Evolutionary conservation across 1,284 basidiomycete species (phyloP).

Genomic region (Marasmius sp.): DNA sequence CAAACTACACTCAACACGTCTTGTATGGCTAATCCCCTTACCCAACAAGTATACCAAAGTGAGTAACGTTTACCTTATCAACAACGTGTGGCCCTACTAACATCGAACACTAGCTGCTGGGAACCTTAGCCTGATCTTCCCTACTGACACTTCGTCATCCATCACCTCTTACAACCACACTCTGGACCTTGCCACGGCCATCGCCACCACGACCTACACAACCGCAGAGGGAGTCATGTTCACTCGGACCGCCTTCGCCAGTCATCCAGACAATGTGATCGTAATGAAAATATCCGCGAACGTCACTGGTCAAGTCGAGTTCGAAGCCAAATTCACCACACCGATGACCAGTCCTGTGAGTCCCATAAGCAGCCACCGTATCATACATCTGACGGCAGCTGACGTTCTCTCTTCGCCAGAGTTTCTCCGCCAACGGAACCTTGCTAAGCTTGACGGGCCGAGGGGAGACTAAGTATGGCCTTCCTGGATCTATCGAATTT

Average conservation of each 20-base stretch:
- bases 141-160: background rate
- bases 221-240: conserved; percentile 10
- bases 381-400: background rate
- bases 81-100: background rate
- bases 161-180: conserved; percentile 12
- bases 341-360: conserved; percentile 13
- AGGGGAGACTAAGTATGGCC: conserved; percentile 2
- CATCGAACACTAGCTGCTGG: conserved; percentile 10
- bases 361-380: background rate
- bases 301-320: background rate
- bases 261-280: conserved; percentile 14
- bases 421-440: conserved; percentile 1
- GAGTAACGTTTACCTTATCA: background rate
- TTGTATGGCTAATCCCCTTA: conserved; percentile 15
- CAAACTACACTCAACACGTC: conserved; percentile 5
- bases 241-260: conserved; percentile 14
- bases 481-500: conserved; percentile 11
- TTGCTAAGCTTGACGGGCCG: conserved; percentile 6
- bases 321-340: conserved; percentile 12
- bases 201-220: conserved; percentile 13
- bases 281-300: conserved; percentile 13
- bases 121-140: conserved; percentile 10
- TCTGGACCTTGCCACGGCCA: conserved; percentile 14
- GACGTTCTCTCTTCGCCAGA: background rate
- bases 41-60: conserved; percentile 16